Evolutionary conservation across 805 yeast species (phyloP).

Genomic region (Blastobotrys terrestris): DNA sequence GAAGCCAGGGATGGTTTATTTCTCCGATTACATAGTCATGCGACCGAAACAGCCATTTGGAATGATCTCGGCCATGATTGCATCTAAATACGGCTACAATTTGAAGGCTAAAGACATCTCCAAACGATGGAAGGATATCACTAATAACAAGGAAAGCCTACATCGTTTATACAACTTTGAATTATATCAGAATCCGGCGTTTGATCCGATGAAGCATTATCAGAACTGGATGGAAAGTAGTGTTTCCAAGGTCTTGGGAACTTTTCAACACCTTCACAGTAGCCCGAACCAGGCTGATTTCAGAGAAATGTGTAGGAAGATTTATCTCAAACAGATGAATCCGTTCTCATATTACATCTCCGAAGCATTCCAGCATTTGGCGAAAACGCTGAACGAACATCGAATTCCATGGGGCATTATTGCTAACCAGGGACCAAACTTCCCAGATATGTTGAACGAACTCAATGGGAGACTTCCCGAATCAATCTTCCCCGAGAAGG

Average conservation of each 20-base stretch:
- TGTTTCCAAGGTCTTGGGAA: slow-evolving; percentile 4
- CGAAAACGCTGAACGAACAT: slow-evolving; percentile 7
- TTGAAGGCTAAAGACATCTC: neutral
- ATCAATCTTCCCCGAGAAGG: neutral
- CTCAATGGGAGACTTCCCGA: neutral
- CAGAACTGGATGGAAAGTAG: slow-evolving; percentile 7
- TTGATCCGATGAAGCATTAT: slow-evolving; percentile 10
- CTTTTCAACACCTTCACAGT: neutral
- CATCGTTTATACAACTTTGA: slow-evolving; percentile 8
- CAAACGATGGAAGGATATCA: slow-evolving; percentile 2
- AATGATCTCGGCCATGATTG: neutral
- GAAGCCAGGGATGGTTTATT: slow-evolving; percentile 11
- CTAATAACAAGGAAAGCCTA: neutral
- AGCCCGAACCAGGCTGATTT: neutral
- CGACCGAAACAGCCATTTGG: slow-evolving; percentile 5
- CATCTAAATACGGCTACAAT: slow-evolving; percentile 1
- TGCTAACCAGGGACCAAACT: slow-evolving; percentile 23
- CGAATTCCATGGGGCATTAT: slow-evolving; percentile 25
- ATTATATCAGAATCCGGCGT: slow-evolving; percentile 1
- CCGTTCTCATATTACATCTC: slow-evolving; percentile 18
- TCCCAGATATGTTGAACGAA: slow-evolving; percentile 15
- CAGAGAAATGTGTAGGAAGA: slow-evolving; percentile 1
- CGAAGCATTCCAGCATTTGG: slow-evolving; percentile 5
- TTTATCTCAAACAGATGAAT: slow-evolving; percentile 8
- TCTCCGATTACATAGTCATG: slow-evolving; percentile 12